Conservation (phyloP, 768 basidiomycete genomes). For the Gyrodon lividus region DNA sequence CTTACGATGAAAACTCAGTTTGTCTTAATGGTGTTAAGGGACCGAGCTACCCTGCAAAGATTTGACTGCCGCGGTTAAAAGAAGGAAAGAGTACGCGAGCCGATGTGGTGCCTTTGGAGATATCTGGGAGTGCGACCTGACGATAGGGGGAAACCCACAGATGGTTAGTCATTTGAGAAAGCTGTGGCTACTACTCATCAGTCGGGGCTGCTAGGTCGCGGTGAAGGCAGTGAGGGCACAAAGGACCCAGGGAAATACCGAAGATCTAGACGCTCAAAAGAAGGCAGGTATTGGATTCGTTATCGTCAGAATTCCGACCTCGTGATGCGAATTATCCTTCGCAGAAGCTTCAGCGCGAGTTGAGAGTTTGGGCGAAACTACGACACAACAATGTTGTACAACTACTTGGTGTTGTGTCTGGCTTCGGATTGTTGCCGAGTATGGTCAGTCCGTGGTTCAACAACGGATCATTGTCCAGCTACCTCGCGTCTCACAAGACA, state of each 20-base stretch:
- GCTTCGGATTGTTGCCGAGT: slow-evolving; percentile 30
- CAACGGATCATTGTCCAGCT: slow-evolving; percentile 25
- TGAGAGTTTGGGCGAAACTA: slow-evolving; percentile 17
- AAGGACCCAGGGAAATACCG: not conserved
- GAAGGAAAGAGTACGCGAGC: slow-evolving; percentile 2
- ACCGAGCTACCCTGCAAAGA: slow-evolving; percentile 7
- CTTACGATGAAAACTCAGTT: not conserved
- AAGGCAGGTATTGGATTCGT: slow-evolving; percentile 12
- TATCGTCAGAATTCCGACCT: not conserved
- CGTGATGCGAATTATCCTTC: not conserved
- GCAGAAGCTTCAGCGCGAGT: slow-evolving; percentile 30
- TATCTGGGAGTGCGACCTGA: slow-evolving; percentile 25
- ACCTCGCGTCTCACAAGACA: slow-evolving; percentile 9
- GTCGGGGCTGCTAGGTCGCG: slow-evolving; percentile 13
- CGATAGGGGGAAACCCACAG: not conserved
- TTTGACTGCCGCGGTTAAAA: slow-evolving; percentile 4
- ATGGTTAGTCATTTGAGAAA: slow-evolving; percentile 1
- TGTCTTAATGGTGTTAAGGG: slow-evolving; percentile 1
- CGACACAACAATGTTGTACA: slow-evolving; percentile 29
- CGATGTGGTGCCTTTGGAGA: slow-evolving; percentile 19
- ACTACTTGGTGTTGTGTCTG: slow-evolving; percentile 27
- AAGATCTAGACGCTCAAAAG: not conserved
- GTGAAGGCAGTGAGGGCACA: slow-evolving; percentile 17
- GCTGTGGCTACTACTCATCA: not conserved
- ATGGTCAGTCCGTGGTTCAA: slow-evolving; percentile 35